Percentiles rank a stretch among this genome's conserved stretches.
These are phyloP conservation scores for Halophytophthora polymorphica DNA, from an alignment of 352 stramenopile genomes.

Conservation along the genomic window DNA sequence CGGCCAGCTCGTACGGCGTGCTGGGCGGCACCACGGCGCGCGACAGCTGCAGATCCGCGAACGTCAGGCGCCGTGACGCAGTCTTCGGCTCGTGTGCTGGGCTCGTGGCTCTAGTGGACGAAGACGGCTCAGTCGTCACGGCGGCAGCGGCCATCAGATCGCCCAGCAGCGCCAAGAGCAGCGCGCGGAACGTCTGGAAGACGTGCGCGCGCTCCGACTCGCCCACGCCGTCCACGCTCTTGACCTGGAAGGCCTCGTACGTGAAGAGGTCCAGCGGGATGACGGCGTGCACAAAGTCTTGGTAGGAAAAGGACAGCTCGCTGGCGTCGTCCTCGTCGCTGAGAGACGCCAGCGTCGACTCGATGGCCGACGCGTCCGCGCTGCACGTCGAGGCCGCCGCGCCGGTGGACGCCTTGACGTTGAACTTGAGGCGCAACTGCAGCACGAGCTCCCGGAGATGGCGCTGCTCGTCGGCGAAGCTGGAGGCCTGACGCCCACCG, in stretches of 20 bases:
- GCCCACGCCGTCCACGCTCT: slow-evolving; percentile 39
- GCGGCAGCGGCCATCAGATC: slow-evolving; percentile 34
- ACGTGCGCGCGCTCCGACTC: slow-evolving; percentile 33
- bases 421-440: slow-evolving; percentile 52
- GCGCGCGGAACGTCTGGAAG: slow-evolving; percentile 39
- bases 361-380: too few species aligned
- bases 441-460: slow-evolving; percentile 44
- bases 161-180: slow-evolving; percentile 39
- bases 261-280: slow-evolving; percentile 50
- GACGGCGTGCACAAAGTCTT: slow-evolving; percentile 50
- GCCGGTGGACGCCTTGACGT: slow-evolving; percentile 28
- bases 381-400: neutral
- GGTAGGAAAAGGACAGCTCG: slow-evolving; percentile 31
- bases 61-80: too few species aligned
- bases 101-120: slow-evolving; percentile 2
- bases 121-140: slow-evolving; percentile 30
- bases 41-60: slow-evolving; percentile 41
- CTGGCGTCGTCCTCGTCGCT: neutral
- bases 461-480: slow-evolving; percentile 39
- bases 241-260: slow-evolving; percentile 57
- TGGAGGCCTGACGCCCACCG: slow-evolving; percentile 15
- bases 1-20: slow-evolving; percentile 52
- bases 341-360: neutral
- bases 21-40: slow-evolving; percentile 39
- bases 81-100: slow-evolving; percentile 3